Conservation (phyloP, 2,329 filamentous ascomycete species). For the Bipolaris oryzae region DNA sequence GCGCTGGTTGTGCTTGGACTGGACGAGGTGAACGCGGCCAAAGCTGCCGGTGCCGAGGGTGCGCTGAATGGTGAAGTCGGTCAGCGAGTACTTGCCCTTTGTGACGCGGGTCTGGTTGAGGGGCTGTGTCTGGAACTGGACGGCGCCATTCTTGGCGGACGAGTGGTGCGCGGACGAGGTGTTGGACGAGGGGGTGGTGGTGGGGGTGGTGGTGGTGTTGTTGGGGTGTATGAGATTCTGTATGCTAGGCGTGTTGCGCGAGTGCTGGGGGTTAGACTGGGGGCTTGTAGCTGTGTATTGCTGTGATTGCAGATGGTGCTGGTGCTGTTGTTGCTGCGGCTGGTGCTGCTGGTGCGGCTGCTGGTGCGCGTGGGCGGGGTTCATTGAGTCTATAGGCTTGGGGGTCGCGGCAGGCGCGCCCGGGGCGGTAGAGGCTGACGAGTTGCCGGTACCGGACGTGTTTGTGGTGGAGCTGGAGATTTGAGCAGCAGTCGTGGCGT, state of each 20-base stretch:
- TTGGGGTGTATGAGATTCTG: constrained; percentile 78
- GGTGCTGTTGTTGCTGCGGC: not conserved
- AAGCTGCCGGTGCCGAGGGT: constrained; percentile 97
- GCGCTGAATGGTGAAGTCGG: constrained; percentile 86
- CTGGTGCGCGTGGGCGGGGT: constrained; percentile 40
- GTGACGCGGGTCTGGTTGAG: constrained; percentile 67
- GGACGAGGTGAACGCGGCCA: constrained; percentile 92
- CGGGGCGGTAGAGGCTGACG: constrained; percentile 15
- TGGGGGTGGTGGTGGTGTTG: constrained; percentile 25
- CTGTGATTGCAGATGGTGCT: constrained; percentile 5
- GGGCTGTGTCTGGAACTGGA: constrained; percentile 45
- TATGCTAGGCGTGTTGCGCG: constrained; percentile 79
- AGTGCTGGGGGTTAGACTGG: constrained; percentile 40
- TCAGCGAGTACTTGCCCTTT: constrained; percentile 95
- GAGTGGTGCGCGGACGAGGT: constrained; percentile 34
- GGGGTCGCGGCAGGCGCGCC: constrained; percentile 26
- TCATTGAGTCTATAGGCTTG: constrained; percentile 51
- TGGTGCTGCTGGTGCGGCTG: constrained; percentile 22
- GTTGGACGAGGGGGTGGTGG: constrained; percentile 39
- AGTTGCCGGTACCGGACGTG: constrained; percentile 11
- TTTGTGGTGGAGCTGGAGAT: constrained; percentile 10
- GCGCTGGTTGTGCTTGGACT: constrained; percentile 96
- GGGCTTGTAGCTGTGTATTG: constrained; percentile 37
- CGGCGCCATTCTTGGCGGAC: constrained; percentile 46
- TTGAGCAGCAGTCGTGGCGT: constrained; percentile 6